Evolutionary conservation across 306 rosid species (phyloP).

Genomic region (Albizia julibrissin): DNA sequence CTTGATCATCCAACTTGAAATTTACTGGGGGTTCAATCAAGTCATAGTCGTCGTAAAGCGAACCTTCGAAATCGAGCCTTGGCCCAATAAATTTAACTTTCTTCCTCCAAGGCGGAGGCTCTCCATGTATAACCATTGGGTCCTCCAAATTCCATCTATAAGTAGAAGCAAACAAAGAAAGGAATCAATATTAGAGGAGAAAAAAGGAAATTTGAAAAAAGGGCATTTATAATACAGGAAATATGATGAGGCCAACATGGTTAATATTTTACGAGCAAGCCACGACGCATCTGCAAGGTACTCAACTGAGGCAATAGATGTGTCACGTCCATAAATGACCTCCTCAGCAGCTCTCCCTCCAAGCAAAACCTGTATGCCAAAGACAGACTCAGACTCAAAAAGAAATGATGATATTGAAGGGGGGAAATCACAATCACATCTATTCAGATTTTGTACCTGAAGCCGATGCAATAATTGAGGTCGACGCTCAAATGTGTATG

Average conservation of each 20-base stretch:
- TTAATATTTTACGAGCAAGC: slow-evolving; percentile 97
- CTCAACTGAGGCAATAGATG: slow-evolving; percentile 83
- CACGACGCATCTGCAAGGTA: slow-evolving; percentile 97
- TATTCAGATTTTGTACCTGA: slow-evolving; percentile 61
- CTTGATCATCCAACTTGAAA: slow-evolving; percentile 81
- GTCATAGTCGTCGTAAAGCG: slow-evolving; percentile 75
- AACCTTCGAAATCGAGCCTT: slow-evolving; percentile 92
- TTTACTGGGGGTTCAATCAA: slow-evolving; percentile 79
- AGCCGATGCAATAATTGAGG: slow-evolving; percentile 95
- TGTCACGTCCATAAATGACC: slow-evolving; percentile 91
- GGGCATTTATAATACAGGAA: slow-evolving; percentile 7
- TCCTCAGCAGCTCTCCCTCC: slow-evolving; percentile 99
- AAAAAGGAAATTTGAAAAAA: slow-evolving; percentile 5
- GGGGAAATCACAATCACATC: slow-evolving; percentile 11
- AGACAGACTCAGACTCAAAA: slow-evolving; percentile 16
- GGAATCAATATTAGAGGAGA: slow-evolving; percentile 12
- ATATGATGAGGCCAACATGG: slow-evolving; percentile 62
- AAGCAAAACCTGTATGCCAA: slow-evolving; percentile 68
- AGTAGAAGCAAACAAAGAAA: slow-evolving; percentile 5
- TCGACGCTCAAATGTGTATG: slow-evolving; percentile 84
- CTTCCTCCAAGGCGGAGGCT: slow-evolving; percentile 94
- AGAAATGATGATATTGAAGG: slow-evolving; percentile 9
- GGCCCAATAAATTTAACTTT: slow-evolving; percentile 79
- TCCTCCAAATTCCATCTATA: slow-evolving; percentile 96
- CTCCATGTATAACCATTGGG: slow-evolving; percentile 93